Base-by-base conservation (phyloP, 2,329 filamentous ascomycete species). In the Furcasterigmium furcatum region DNA sequence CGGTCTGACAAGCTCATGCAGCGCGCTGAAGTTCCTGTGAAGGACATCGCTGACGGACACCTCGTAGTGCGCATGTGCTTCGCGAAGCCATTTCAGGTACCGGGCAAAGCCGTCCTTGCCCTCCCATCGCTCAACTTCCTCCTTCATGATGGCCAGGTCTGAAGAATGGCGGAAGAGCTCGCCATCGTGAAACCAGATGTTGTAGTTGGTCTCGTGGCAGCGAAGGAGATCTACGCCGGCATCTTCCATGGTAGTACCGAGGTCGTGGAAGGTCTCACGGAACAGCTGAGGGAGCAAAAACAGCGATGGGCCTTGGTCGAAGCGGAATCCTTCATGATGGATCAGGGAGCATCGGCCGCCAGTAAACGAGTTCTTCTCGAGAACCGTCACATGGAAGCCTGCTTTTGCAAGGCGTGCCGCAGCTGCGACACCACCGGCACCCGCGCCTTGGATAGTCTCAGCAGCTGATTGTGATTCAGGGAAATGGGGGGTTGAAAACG, bases 231-330 rank as follows among this genome's bases (percentile, higher is more conserved):
- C 66, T 1, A 90, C 74, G n/a, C 81, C 83, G 58, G 88, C 85
- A 1, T 68, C 72, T 50, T 80, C 73, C 12, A 89, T 68, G 9
- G 76, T 79, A 6, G 85, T 89, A 50, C 74, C 84, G 2, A 90
- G 76, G 54, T 90, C 86, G 45, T 67, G 61, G 58, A 89, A 90
- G 18, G 80, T 79, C 64, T 87, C 80, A 22, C 75, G 72, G 69
- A 90, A 91, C 46, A 89, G 73, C 45, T 79, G 76, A 3, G 87
- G 87, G 6, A 90, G 79, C 0, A 91, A 73, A 16, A 90, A 76
- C 4, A 90, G 76, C 1, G 85, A 89, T 0, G 87, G 87, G 0
- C 87, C 87, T 69, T 89, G 85, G 58, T 91, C 87, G 67, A 90
- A 90, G 46, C 87, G 80, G 61, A 82, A 81, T 45, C 78, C 81